Conservation (phyloP, 176 grass and related monocot species). For the Puya raimondii region DNA sequence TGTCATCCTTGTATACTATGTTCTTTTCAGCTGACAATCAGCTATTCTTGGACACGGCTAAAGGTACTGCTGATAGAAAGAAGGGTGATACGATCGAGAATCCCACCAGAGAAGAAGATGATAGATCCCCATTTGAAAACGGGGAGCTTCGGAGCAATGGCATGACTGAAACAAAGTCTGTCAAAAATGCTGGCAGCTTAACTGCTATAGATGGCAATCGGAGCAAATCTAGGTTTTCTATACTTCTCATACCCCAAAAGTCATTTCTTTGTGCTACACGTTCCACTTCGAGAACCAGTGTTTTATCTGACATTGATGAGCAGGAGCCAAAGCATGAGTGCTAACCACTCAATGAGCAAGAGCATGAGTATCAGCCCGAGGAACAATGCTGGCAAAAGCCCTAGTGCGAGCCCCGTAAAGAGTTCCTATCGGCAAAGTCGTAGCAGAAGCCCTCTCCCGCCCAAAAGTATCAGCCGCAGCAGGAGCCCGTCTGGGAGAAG, state of each 20-base stretch:
- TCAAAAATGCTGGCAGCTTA: slow-evolving; percentile 27
- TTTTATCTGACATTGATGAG: slow-evolving; percentile 66
- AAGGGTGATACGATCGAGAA: slow-evolving; percentile 37
- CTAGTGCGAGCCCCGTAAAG: slow-evolving; percentile 28
- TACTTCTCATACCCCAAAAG: slow-evolving; percentile 28
- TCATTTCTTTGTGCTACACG: slow-evolving; percentile 39
- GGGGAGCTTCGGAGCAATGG: slow-evolving; percentile 56
- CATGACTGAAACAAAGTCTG: slow-evolving; percentile 32
- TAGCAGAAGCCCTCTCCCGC: slow-evolving; percentile 36
- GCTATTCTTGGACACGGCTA: slow-evolving; percentile 23
- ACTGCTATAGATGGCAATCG: slow-evolving; percentile 35
- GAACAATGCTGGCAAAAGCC: slow-evolving; percentile 40
- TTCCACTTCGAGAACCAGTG: slow-evolving; percentile 21
- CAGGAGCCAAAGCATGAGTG: slow-evolving; percentile 78
- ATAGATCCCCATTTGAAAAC: slow-evolving; percentile 47
- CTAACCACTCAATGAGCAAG: slow-evolving; percentile 74
- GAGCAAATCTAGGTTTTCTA: slow-evolving; percentile 91
- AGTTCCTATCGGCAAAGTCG: slow-evolving; percentile 25
- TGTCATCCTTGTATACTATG: neutral
- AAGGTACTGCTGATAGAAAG: slow-evolving; percentile 39
- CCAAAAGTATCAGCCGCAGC: slow-evolving; percentile 31
- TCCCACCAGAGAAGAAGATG: slow-evolving; percentile 27
- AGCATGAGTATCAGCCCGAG: slow-evolving; percentile 97
- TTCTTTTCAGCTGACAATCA: slow-evolving; percentile 44
- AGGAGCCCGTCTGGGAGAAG: slow-evolving; percentile 32